Percentiles rank a stretch among this genome's conserved stretches.
These are phyloP conservation scores for Viridothelium virens DNA, from an alignment of 495 filamentous ascomycete genomes.

Conservation along the genomic window DNA sequence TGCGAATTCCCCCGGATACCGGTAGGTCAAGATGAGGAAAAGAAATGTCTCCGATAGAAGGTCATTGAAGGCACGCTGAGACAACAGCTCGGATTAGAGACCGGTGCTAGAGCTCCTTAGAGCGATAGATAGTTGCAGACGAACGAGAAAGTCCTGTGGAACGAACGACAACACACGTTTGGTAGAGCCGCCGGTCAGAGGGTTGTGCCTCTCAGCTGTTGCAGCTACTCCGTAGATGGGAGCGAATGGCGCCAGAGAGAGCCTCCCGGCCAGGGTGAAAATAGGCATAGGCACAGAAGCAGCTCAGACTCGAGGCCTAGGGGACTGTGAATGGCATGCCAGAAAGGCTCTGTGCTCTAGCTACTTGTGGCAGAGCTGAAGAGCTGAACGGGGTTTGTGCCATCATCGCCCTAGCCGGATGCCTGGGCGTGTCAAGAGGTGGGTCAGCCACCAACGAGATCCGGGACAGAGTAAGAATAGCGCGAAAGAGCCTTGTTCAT, in stretches of 20 bases:
- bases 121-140: neutral
- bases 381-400: neutral
- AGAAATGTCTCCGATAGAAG: neutral
- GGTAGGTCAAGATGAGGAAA: neutral
- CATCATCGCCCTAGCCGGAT: neutral
- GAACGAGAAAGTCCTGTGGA: neutral
- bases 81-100: slow-evolving; percentile 4
- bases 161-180: neutral
- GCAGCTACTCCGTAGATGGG: neutral
- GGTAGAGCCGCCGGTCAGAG: slow-evolving; percentile 8
- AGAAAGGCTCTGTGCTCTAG: neutral
- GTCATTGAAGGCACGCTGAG: neutral
- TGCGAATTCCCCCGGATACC: neutral
- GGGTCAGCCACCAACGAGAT: slow-evolving; percentile 3
- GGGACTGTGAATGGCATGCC: neutral
- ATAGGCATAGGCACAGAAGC: neutral
- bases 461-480: too few relatives aligned
- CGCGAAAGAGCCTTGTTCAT: neutral
- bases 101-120: neutral
- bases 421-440: neutral
- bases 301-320: neutral
- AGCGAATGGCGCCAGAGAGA: neutral
- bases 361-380: slow-evolving; percentile 5
- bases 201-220: neutral
- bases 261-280: neutral